Percentiles rank a stretch among this genome's conserved stretches.
phyloP scores from a whole-genome alignment of 345 rosid genomes.

The Linum lewisii region DNA sequence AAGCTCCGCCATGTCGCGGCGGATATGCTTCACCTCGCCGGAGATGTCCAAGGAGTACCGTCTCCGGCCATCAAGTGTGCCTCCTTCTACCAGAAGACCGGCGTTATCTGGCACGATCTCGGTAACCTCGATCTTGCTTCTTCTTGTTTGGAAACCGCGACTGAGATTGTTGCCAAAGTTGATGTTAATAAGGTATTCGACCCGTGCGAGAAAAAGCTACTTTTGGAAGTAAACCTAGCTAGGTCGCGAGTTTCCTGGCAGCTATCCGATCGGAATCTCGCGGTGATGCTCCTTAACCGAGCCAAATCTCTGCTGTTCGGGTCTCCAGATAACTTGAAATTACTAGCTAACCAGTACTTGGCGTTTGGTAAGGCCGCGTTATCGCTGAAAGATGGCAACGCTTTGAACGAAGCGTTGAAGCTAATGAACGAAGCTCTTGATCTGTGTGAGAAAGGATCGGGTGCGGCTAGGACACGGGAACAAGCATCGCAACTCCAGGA shows the following conservation, averaged over 20 bases:
- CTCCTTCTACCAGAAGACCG: slow-evolving; percentile 74
- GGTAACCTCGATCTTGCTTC: slow-evolving; percentile 66
- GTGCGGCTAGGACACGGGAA: slow-evolving; percentile 45
- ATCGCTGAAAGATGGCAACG: slow-evolving; percentile 26
- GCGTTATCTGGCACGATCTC: slow-evolving; percentile 54
- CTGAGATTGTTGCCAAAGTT: slow-evolving; percentile 57
- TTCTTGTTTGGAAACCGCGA: slow-evolving; percentile 75
- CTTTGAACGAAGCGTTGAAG: slow-evolving; percentile 56
- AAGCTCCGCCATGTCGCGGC: slow-evolving; percentile 70
- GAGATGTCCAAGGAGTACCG: slow-evolving; percentile 56
- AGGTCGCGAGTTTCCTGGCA: slow-evolving; percentile 91
- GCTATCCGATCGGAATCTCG: slow-evolving; percentile 51
- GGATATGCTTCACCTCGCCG: slow-evolving; percentile 68
- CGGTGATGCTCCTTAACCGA: slow-evolving; percentile 64
- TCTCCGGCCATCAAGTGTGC: slow-evolving; percentile 64
- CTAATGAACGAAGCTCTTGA: slow-evolving; percentile 79
- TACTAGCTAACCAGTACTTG: slow-evolving; percentile 59
- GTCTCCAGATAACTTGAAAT: slow-evolving; percentile 50
- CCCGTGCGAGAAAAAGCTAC: slow-evolving; percentile 51
- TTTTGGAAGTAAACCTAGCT: slow-evolving; percentile 69
- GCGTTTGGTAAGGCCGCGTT: slow-evolving; percentile 50
- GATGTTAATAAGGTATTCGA: slow-evolving; percentile 42
- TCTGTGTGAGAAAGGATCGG: slow-evolving; percentile 64
- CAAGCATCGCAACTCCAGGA: slow-evolving; percentile 46
- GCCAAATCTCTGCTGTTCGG: slow-evolving; percentile 61